Evolutionary conservation across 2,329 filamentous ascomycete species (phyloP), one percentile per base, ranked within the genome.

Genomic region (Scedosporium apiospermum): DNA sequence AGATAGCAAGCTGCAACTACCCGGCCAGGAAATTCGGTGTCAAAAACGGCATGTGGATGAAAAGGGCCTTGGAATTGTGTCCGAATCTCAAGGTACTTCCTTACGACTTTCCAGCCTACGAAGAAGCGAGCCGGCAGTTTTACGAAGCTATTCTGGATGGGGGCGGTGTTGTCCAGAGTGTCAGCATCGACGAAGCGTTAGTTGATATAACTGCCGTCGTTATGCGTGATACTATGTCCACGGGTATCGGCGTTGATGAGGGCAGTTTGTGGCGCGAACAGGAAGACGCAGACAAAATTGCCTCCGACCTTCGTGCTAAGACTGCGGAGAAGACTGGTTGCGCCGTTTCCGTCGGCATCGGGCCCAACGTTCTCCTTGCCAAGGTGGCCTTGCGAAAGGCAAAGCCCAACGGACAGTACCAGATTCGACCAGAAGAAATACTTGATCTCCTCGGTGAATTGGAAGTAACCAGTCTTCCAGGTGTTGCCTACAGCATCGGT

Each of bases 41-140:
- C 62, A 96, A 93, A 71, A 99, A 99, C 68, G 96, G 96, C 44
- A 99, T 98, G 95, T 99, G 96, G 95, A 98, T 99, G 93, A 96
- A 93, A 72, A 82, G 83, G 41, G 95, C 95, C 0, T 80, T 88
- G 64, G 88, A 95, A 67, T 74, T 95, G 18, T 99, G 92, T 70
- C 88, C 93, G 0, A 85, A 91, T 23, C 78, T 99, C 18, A 92
- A 96, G 67, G 87, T 98, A 1, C 72, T 99, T n/a, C 90, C 93
- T 0, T 99, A 99, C 69, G 93, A 99, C 70, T 99, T 98, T 70
- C 88, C 90, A 1, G 93, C 87, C 0, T 99, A 99, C 68, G 95
- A 99, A 77, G 89, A 93, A 64, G 91, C 93, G 1, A 99, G 95
- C 70, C 83, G 85, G 63, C 81, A 85, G 2, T 99, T 99, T 68